phyloP scores from a whole-genome alignment of 1,139 yeast species.

The Zygoascus hellenicus region DNA sequence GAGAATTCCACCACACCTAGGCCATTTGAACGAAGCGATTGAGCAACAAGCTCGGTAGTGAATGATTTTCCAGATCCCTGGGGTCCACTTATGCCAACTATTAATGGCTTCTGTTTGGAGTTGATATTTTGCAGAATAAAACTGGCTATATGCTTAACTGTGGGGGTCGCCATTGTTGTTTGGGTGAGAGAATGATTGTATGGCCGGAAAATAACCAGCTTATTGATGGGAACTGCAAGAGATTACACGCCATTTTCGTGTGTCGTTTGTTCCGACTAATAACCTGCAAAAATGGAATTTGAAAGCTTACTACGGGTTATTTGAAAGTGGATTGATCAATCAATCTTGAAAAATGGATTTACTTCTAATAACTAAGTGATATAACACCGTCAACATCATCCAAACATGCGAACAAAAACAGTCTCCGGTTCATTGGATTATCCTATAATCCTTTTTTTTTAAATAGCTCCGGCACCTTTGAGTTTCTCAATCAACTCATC shows the following conservation, averaged over 20 bases:
- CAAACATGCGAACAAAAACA: no score
- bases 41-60: conserved; percentile 45
- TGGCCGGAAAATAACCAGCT: no score
- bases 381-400: no score
- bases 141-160: conserved; percentile 12
- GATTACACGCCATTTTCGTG: no score
- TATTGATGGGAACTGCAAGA: no score
- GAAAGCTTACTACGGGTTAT: no score
- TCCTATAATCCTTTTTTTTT: conserved; percentile 7
- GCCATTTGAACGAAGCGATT: conserved; percentile 36
- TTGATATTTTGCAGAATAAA: conserved; percentile 8
- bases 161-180: no score
- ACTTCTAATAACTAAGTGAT: no score
- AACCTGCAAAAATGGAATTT: no score
- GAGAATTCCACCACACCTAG: conserved; percentile 54
- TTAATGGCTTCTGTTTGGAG: conserved; percentile 39
- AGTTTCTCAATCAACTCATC: conserved; percentile 78
- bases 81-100: conserved; percentile 77
- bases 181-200: no score
- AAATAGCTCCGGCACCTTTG: conserved; percentile 48
- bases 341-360: neutral
- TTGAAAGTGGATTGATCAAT: no score
- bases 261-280: neutral
- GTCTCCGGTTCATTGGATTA: no score
- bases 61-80: conserved; percentile 93